Conservation (phyloP, 805 yeast genomes). For the Saccharomycopsis selenospora region DNA sequence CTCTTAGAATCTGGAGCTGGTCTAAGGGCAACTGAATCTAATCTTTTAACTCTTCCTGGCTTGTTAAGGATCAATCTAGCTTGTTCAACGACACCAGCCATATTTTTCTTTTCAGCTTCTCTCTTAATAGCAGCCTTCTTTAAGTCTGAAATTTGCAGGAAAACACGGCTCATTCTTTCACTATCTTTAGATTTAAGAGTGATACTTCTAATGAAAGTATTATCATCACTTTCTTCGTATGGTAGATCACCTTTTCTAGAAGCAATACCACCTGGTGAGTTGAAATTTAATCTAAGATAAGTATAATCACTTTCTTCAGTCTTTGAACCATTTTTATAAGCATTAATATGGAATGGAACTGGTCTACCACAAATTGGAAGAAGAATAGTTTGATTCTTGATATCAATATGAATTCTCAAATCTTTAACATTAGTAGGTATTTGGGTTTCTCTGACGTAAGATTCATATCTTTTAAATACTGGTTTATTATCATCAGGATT, state of each 20-base stretch:
- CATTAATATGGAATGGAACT: constrained; percentile 93
- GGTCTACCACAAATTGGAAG: constrained; percentile 93
- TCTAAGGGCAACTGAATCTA: constrained; percentile 84
- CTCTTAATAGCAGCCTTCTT: constrained; percentile 87
- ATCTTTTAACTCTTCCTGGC: constrained; percentile 76
- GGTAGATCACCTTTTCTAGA: constrained; percentile 76
- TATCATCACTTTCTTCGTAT: constrained; percentile 81
- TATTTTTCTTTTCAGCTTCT: constrained; percentile 81
- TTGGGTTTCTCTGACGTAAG: constrained; percentile 89
- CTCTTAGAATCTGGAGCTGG: constrained; percentile 98
- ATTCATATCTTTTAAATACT: constrained; percentile 87
- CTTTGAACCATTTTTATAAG: constrained; percentile 90
- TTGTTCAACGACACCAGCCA: constrained; percentile 92
- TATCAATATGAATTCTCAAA: constrained; percentile 78
- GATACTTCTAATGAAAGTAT: constrained; percentile 78
- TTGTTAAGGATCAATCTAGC: constrained; percentile 77
- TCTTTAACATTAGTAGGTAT: constrained; percentile 79
- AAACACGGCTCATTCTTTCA: constrained; percentile 84
- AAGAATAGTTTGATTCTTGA: constrained; percentile 79
- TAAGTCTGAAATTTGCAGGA: constrained; percentile 83
- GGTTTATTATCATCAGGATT: constrained; percentile 47
- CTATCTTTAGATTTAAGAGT: constrained; percentile 86
- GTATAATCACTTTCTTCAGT: constrained; percentile 96
- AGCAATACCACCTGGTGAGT: constrained; percentile 81
- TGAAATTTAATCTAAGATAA: constrained; percentile 81